phyloP scores from a whole-genome alignment of 1,139 yeast species.

The Pneumocystis wakefieldiae region DNA sequence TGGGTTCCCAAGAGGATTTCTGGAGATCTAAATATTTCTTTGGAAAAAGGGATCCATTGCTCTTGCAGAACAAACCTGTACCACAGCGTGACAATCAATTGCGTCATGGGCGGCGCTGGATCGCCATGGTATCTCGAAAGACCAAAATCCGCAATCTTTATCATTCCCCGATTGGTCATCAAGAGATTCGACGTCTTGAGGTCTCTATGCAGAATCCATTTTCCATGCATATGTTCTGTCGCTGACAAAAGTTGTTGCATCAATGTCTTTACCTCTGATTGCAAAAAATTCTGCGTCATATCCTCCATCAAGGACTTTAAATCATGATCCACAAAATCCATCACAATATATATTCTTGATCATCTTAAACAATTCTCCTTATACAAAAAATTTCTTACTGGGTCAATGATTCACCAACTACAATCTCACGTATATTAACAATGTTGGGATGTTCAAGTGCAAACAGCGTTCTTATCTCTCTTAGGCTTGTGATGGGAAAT shows the following conservation, averaged over 20 bases:
- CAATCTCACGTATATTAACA: slow-evolving; percentile 53
- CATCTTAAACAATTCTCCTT: neutral
- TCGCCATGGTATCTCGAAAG: slow-evolving; percentile 24
- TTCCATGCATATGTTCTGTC: slow-evolving; percentile 32
- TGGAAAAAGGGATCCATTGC: neutral
- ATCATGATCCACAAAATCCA: slow-evolving; percentile 25
- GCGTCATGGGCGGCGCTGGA: slow-evolving; percentile 15
- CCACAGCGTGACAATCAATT: slow-evolving; percentile 24
- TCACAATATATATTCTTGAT: slow-evolving; percentile 18
- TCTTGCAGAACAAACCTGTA: slow-evolving; percentile 8
- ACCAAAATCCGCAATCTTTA: slow-evolving; percentile 48
- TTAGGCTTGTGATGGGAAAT: slow-evolving; percentile 71
- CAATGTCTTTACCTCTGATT: slow-evolving; percentile 22
- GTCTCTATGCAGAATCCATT: slow-evolving; percentile 39
- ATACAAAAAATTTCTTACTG: slow-evolving; percentile 13
- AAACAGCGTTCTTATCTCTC: slow-evolving; percentile 64
- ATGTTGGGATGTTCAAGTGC: slow-evolving; percentile 47
- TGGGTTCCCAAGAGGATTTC: slow-evolving; percentile 40
- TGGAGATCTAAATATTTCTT: slow-evolving; percentile 25
- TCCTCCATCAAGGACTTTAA: slow-evolving; percentile 17
- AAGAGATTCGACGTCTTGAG: slow-evolving; percentile 53
- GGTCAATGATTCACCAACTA: slow-evolving; percentile 25
- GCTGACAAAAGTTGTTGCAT: slow-evolving; percentile 22
- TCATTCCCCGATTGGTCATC: slow-evolving; percentile 36
- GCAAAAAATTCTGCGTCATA: slow-evolving; percentile 18